Percentiles rank a stretch among this genome's conserved stretches.
These are phyloP conservation scores for Myxozyma mucilagina DNA, from an alignment of 805 yeast species.

Conservation along the genomic window DNA sequence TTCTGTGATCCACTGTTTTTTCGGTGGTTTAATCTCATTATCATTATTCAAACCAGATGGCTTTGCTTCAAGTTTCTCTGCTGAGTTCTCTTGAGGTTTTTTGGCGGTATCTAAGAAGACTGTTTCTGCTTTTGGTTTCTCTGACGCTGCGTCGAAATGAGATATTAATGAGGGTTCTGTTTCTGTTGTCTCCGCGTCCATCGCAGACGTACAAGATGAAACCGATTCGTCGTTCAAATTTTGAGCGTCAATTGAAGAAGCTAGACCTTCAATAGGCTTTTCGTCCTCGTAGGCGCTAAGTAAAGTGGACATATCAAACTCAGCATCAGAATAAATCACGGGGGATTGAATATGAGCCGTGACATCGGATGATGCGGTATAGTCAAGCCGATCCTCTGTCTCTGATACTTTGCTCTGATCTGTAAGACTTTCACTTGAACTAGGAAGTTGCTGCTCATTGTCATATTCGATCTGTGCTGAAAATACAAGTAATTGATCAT, in stretches of 20 bases:
- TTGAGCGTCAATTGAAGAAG: background rate
- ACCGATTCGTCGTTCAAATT: no score
- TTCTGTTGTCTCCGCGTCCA: no score
- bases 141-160: no score
- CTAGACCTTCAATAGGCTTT: background rate
- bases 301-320: conserved; percentile 4
- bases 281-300: conserved; percentile 11
- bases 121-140: no score
- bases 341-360: background rate
- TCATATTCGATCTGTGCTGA: background rate
- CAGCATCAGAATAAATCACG: background rate
- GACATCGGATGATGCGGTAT: background rate
- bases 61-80: no score
- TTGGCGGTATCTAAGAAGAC: no score
- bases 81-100: no score
- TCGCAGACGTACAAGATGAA: no score
- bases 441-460: background rate
- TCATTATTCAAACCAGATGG: background rate
- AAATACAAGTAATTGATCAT: background rate
- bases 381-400: background rate
- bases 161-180: no score
- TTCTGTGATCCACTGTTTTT: conserved; percentile 8
- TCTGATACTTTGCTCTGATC: background rate
- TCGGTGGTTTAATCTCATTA: background rate
- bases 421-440: background rate